A percentile compares a stretch with the other conserved stretches of the same genome.
These are phyloP conservation scores for Yarrowia bubula DNA, from an alignment of 805 yeast species.

Conservation along the genomic window DNA sequence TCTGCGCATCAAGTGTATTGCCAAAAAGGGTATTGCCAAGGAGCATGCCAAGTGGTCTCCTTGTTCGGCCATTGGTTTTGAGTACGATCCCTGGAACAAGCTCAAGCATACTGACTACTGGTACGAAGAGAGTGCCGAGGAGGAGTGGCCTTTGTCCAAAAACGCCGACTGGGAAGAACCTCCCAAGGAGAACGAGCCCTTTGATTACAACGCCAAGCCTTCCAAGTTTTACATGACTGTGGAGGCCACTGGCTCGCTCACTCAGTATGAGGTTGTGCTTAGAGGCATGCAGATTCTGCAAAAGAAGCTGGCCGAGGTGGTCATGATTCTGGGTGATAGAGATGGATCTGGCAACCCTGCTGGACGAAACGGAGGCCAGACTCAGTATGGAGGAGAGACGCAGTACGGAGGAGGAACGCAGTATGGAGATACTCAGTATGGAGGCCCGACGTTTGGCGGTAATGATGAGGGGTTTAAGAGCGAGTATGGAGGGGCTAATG, in stretches of 20 bases:
- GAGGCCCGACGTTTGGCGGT: constrained; percentile 16
- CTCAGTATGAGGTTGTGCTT: constrained; percentile 84
- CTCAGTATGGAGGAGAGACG: constrained; percentile 18
- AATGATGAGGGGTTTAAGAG: constrained; percentile 12
- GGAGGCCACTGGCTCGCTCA: constrained; percentile 86
- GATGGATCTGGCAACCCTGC: constrained; percentile 27
- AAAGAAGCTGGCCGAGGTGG: constrained; percentile 84
- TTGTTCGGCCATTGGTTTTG: constrained; percentile 91
- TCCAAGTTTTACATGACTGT: constrained; percentile 79
- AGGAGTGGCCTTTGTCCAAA: constrained; percentile 89
- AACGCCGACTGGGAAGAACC: constrained; percentile 97
- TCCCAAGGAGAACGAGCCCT: constrained; percentile 80
- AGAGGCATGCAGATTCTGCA: constrained; percentile 84
- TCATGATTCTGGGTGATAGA: constrained; percentile 56
- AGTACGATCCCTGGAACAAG: constrained; percentile 99
- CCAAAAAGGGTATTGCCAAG: constrained; percentile 94
- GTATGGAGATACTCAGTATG: constrained; percentile 25
- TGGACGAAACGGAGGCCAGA: constrained; percentile 20
- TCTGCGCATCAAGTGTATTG: constrained; percentile 82
- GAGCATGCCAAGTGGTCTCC: constrained; percentile 99
- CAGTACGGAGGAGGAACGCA: constrained; percentile 26
- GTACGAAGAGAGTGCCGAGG: constrained; percentile 85
- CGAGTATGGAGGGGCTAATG: background rate
- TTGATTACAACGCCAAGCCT: constrained; percentile 83
- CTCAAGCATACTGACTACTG: constrained; percentile 93